Evolutionary conservation across 2,329 filamentous ascomycete genomes (phyloP), one percentile per base, ranked within the genome.

Genomic region (Arthrobotrys sphaeroides): DNA sequence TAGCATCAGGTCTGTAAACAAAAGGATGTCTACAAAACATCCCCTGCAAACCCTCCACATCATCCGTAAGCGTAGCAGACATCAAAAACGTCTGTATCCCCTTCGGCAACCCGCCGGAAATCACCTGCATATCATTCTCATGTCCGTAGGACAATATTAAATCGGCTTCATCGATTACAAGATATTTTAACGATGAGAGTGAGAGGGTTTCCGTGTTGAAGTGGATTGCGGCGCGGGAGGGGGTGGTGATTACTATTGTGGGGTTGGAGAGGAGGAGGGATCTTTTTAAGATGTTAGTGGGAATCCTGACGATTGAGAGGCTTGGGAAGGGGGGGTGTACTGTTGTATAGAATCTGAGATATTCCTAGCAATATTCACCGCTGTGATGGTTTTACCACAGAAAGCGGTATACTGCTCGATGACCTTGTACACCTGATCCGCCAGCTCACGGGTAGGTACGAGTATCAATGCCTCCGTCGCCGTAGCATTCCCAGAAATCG

Each of bases 101-200:
- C 81, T 91, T 91, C 0, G 94, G 94, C 20, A 98, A 85, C 1
- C 89, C 87, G 78, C 90, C 89, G 0, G 93, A 87, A 33, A 99
- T 86, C 78, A 88, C 90, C 80, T 93, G 88, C 75, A 99, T 86
- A 79, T 98, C 95, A 73, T 96, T 91, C 70, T 94, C 90, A 81
- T 97, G 97, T 55, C 94, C 95, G 81, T 98, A 99, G 2, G 92
- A 96, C 68, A 98, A 85, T 5, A 99, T 91, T 77, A 99, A 83
- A 81, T 99, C 95, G 1, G 94, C 94, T 84, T 99, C 95, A 82
- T 99, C 95, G 62, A 99, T 89, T 0, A 98, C 91, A 13, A 98
- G 84, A 78, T 93, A 89, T 31, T 88, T 87, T 20, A 99, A 84
- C 0, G 90, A 87, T 9, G 89, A 88, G 59, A 86, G 89, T 80